Evolutionary conservation across 306 rosid genomes (phyloP), one percentile per base, ranked within the genome.

Genomic region (Datisca glomerata): DNA sequence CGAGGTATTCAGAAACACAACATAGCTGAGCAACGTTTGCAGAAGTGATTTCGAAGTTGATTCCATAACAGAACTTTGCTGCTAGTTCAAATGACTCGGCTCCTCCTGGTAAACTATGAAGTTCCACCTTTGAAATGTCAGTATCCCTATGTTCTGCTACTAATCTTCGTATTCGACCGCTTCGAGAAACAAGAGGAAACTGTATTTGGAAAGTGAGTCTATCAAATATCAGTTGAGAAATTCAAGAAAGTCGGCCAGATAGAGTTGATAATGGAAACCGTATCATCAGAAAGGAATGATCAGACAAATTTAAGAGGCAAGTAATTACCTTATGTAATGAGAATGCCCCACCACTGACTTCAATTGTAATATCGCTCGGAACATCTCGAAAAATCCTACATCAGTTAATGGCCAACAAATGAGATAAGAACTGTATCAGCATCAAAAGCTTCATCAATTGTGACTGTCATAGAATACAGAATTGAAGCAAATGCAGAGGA

Each of bases 131-230:
- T 47, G 99, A 78, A 63, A 91, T 76, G 45, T 85, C 94, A 16
- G 96, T 56, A 55, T 84, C 99, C 47, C 96, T 69, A 56, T 85
- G 85, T 35, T 91, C 99, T 41, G 96, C 99, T 45, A 85, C 99
- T 56, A 91, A 11, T 58, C 67, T 78, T 19, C 99, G 72, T 17
- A 91, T 85, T 43, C 96, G 70, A 8, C 99, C 99, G 53, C 99
- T 91, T 60, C 96, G 77, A 29, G 99, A 78, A 39, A 85, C 99
- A 2, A 91, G 96, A 66, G 99, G 99, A 63, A 91, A 91, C 99
- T 91, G 68, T 71, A 75, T 50, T 65, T 39, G 18, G 34, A 55
- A 54, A 35, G 16, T 31, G 48, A 63, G 41, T 41, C 43, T 42
- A 57, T 52, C 54, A 31, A 8, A 31, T 12, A 8, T 14, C 9